These are phyloP conservation scores for Bertia moriformis DNA, from an alignment of 2,329 filamentous ascomycete genomes.

Conservation along the genomic window DNA sequence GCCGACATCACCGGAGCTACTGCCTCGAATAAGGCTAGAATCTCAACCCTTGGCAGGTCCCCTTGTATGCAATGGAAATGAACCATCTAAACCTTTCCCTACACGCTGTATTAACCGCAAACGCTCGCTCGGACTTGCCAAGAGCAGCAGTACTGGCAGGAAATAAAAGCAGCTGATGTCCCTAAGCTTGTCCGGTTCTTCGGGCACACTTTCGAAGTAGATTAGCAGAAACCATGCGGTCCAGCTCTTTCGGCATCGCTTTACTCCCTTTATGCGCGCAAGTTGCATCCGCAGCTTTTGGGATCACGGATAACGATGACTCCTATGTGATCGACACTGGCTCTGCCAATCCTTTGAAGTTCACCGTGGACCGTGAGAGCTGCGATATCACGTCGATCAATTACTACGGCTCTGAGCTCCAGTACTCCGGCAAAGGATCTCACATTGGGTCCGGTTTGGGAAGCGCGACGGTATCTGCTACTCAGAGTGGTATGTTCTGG, in stretches of 20 bases:
- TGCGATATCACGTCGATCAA: slow-evolving; percentile 52
- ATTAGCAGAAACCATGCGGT: not conserved
- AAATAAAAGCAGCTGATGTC: too few species aligned
- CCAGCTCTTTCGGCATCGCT: not conserved
- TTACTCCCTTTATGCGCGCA: slow-evolving; percentile 11
- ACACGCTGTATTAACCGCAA: too few species aligned
- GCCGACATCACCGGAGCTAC: too few species aligned
- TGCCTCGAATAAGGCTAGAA: too few species aligned
- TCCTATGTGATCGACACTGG: slow-evolving; percentile 31
- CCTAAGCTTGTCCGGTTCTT: too few species aligned
- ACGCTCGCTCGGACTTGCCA: too few species aligned
- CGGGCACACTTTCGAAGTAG: too few species aligned
- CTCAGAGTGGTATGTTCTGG: slow-evolving; percentile 11
- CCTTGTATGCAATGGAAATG: too few species aligned
- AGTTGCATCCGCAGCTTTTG: slow-evolving; percentile 22
- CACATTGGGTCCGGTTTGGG: slow-evolving; percentile 45
- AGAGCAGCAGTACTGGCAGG: too few species aligned
- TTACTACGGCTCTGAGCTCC: slow-evolving; percentile 42
- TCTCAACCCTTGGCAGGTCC: too few species aligned
- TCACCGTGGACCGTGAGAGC: slow-evolving; percentile 33
- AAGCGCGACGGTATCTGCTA: slow-evolving; percentile 36
- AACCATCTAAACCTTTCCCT: too few species aligned
- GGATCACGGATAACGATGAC: slow-evolving; percentile 20
- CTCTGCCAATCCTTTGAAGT: slow-evolving; percentile 29
- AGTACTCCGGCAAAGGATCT: slow-evolving; percentile 32